phyloP scores from a whole-genome alignment of 495 filamentous ascomycete genomes.

The Geoglossum glabrum region DNA sequence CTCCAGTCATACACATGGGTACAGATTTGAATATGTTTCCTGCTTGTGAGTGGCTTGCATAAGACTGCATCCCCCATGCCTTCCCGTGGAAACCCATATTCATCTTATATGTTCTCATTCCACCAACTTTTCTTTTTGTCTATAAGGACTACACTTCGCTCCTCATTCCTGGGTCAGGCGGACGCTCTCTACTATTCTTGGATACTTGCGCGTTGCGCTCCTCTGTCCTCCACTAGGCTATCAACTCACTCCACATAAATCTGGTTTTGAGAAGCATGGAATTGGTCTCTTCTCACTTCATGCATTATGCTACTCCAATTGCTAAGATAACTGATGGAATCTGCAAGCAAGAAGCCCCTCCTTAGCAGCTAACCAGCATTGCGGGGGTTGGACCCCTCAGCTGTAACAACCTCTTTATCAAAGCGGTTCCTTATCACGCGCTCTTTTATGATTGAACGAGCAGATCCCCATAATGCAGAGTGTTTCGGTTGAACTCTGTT shows the following conservation, averaged over 20 bases:
- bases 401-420: too few species aligned
- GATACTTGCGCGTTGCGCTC: conserved; percentile 50
- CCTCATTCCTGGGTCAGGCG: conserved; percentile 57
- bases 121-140: conserved; percentile 25
- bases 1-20: not conserved
- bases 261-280: too few species aligned
- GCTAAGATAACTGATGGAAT: too few species aligned
- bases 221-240: too few species aligned
- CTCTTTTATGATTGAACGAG: not conserved
- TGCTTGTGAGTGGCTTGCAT: not conserved
- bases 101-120: not conserved
- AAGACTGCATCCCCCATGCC: not conserved
- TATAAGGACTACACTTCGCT: conserved; percentile 60
- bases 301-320: too few species aligned
- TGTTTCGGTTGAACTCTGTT: not conserved
- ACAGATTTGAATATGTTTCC: not conserved
- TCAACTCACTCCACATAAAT: too few species aligned
- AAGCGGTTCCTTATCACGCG: too few species aligned
- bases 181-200: conserved; percentile 53
- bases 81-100: conserved; percentile 8
- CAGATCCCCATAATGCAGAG: not conserved
- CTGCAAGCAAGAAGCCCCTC: too few species aligned
- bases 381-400: too few species aligned
- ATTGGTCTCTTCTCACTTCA: too few species aligned
- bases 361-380: too few species aligned